Evolutionary conservation across 2,329 filamentous ascomycete species (phyloP).

Genomic region (Blastomyces percursus): DNA sequence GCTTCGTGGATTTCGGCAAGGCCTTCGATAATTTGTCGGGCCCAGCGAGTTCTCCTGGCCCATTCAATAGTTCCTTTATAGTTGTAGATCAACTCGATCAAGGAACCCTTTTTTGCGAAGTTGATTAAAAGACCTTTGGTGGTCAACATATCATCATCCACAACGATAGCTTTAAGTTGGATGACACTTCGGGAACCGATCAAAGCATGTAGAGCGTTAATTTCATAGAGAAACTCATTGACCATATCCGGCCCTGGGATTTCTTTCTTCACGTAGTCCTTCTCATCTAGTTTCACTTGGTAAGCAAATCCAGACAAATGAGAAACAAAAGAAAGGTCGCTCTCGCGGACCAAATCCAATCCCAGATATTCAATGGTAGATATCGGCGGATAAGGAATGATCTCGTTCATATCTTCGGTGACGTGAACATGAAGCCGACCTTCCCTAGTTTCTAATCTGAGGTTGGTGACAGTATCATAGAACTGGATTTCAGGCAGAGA

Average conservation of each 20-base stretch:
- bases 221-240: slow-evolving; percentile 94
- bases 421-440: slow-evolving; percentile 90
- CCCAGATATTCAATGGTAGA: slow-evolving; percentile 62
- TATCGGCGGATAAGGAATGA: slow-evolving; percentile 70
- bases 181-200: slow-evolving; percentile 67
- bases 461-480: slow-evolving; percentile 88
- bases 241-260: slow-evolving; percentile 92
- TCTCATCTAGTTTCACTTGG: slow-evolving; percentile 62
- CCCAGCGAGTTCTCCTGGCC: slow-evolving; percentile 72
- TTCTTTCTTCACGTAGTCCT: slow-evolving; percentile 86
- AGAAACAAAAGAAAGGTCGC: slow-evolving; percentile 69
- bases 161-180: slow-evolving; percentile 72
- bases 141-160: slow-evolving; percentile 60
- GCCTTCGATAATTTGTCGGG: slow-evolving; percentile 77
- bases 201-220: slow-evolving; percentile 81
- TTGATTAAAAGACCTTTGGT: slow-evolving; percentile 86
- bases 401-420: slow-evolving; percentile 93
- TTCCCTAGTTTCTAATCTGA: slow-evolving; percentile 82
- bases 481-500: slow-evolving; percentile 91
- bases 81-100: slow-evolving; percentile 88
- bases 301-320: slow-evolving; percentile 98
- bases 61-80: slow-evolving; percentile 54
- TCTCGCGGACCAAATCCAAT: slow-evolving; percentile 50
- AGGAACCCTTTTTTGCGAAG: slow-evolving; percentile 72
- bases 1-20: slow-evolving; percentile 89